Conservation (phyloP, 75 land plant species). For the Isoetes taiwanensis region DNA sequence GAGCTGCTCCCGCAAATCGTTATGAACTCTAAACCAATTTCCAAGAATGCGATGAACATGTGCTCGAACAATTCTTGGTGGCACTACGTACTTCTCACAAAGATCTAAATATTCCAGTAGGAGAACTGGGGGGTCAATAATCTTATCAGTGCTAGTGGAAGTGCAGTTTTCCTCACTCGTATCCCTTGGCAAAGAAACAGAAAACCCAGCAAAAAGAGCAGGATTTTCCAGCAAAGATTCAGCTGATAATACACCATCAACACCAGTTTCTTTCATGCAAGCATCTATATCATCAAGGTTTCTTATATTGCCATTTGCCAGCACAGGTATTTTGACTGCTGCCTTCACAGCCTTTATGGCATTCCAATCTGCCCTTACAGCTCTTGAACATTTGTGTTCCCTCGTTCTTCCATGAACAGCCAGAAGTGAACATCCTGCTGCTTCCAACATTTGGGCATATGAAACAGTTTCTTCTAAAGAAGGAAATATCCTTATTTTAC, state of each 20-base stretch:
- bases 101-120: conserved; percentile 67
- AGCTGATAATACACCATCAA: conserved; percentile 93
- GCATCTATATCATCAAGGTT: conserved; percentile 66
- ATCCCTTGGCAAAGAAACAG: conserved; percentile 26
- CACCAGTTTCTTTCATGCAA: conserved; percentile 69
- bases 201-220: conserved; percentile 90
- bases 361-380: conserved; percentile 75
- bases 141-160: conserved; percentile 11
- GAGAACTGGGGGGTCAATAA: conserved; percentile 44
- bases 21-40: conserved; percentile 73
- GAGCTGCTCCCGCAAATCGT: conserved; percentile 64
- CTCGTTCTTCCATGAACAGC: conserved; percentile 97
- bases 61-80: conserved; percentile 77
- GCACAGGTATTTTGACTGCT: conserved; percentile 75
- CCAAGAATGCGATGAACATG: conserved; percentile 94
- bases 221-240: conserved; percentile 94
- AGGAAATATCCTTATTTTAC: conserved; percentile 91
- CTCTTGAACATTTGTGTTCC: conserved; percentile 79
- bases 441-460: conserved; percentile 91
- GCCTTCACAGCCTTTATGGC: conserved; percentile 65
- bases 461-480: conserved; percentile 60
- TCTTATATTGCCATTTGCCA: conserved; percentile 92
- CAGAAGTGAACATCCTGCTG: conserved; percentile 90
- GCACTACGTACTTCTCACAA: conserved; percentile 87
- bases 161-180: conserved; percentile 10